Percentiles rank a stretch among this genome's conserved stretches.
phyloP scores from a whole-genome alignment of 306 rosid genomes.

The Quercus berberidifolia region DNA sequence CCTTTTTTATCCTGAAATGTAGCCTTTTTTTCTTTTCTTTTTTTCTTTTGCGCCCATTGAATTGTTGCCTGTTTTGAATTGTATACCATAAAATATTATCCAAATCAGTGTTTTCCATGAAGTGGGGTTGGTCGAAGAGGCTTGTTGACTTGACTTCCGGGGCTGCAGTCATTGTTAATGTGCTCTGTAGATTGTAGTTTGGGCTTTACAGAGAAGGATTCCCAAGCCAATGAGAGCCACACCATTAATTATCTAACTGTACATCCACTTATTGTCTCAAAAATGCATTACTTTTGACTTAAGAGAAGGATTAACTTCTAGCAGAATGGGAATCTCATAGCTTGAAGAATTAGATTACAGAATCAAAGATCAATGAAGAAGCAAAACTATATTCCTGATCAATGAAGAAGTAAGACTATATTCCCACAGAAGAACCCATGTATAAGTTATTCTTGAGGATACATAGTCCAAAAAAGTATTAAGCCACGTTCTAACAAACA shows the following conservation, averaged over 20 bases:
- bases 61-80: no score
- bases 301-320: background rate
- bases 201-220: background rate
- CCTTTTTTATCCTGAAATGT: background rate
- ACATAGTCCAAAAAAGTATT: background rate
- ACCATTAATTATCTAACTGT: background rate
- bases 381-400: background rate
- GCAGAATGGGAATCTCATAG: background rate
- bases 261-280: background rate
- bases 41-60: no score
- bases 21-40: no score
- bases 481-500: no score
- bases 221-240: background rate
- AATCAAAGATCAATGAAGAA: background rate
- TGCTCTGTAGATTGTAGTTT: background rate
- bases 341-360: background rate
- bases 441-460: background rate
- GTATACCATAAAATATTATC: no score
- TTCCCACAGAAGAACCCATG: background rate
- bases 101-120: no score
- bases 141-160: no score
- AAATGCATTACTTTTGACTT: background rate
- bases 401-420: background rate
- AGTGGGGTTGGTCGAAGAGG: no score
- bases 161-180: no score